Evolutionary conservation across 805 yeast species (phyloP).

Genomic region (Saitoella complicata): DNA sequence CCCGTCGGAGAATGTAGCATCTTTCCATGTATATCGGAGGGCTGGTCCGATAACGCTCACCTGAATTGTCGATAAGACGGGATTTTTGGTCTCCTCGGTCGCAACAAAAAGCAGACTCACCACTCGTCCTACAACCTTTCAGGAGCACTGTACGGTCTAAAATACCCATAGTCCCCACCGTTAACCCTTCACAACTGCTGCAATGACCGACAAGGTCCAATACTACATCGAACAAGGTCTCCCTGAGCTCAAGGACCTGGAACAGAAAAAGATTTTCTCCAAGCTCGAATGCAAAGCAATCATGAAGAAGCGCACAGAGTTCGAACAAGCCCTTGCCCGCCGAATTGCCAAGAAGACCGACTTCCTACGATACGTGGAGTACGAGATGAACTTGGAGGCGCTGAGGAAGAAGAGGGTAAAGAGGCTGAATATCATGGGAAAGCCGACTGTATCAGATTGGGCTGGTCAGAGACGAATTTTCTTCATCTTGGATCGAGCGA

Average conservation of each 20-base stretch:
- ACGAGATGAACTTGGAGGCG: conserved; percentile 64
- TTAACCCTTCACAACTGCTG: too few species aligned
- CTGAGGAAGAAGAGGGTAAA: conserved; percentile 52
- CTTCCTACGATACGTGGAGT: conserved; percentile 61
- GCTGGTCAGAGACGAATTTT: conserved; percentile 68
- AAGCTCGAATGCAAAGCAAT: conserved; percentile 62
- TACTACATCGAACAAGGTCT: conserved; percentile 52
- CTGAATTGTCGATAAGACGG: too few species aligned
- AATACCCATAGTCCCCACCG: not conserved
- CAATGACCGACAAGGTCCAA: conserved; percentile 40
- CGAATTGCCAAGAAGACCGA: conserved; percentile 69
- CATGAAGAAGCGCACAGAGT: conserved; percentile 87
- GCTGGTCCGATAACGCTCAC: too few species aligned
- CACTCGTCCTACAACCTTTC: not conserved
- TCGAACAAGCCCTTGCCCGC: conserved; percentile 76
- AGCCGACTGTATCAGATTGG: conserved; percentile 57
- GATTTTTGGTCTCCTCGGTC: too few species aligned
- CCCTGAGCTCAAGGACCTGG: conserved; percentile 83
- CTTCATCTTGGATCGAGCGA: conserved; percentile 71
- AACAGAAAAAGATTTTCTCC: conserved; percentile 63
- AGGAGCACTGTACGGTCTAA: not conserved
- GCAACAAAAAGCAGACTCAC: too few species aligned
- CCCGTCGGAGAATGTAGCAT: too few species aligned
- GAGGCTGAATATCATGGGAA: conserved; percentile 1
- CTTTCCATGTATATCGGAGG: too few species aligned